phyloP scores from a whole-genome alignment of 331 rosid genomes.

The Quercus lobata region DNA sequence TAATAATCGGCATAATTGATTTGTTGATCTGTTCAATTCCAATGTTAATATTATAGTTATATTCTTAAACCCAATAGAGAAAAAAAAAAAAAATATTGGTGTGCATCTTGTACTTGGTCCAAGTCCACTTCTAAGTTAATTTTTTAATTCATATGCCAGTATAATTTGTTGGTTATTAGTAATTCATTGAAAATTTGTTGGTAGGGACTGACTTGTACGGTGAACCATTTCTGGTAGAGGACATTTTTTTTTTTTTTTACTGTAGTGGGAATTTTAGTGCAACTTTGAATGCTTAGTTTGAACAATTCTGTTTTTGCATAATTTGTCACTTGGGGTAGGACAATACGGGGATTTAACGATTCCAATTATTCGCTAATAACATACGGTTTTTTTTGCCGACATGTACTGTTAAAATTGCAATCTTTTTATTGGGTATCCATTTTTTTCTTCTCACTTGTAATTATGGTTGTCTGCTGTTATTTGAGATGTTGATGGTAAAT shows the following conservation, averaged over 20 bases:
- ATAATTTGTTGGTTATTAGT: neutral
- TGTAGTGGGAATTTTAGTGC: neutral
- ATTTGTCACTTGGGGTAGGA: neutral
- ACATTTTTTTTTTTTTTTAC: neutral
- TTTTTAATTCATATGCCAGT: neutral
- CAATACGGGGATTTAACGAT: neutral
- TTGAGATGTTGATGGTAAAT: neutral
- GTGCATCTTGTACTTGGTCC: neutral
- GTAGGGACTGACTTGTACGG: neutral
- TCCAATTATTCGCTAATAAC: neutral
- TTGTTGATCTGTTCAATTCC: no score
- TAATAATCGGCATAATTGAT: neutral
- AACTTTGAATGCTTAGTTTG: neutral
- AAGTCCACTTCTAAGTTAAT: neutral
- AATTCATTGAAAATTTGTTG: neutral
- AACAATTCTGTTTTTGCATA: neutral
- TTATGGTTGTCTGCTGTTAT: neutral
- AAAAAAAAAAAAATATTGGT: neutral
- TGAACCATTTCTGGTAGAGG: neutral
- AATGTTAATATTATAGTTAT: no score
- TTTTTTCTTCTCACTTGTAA: neutral
- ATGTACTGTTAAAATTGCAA: neutral
- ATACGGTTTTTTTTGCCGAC: neutral
- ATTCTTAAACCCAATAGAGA: no score
- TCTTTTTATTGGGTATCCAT: neutral